Percentiles rank a stretch among this genome's conserved stretches.
Evolutionary conservation across 176 grass and related monocot species (phyloP).

Genomic region (Musa troglodytarum): DNA sequence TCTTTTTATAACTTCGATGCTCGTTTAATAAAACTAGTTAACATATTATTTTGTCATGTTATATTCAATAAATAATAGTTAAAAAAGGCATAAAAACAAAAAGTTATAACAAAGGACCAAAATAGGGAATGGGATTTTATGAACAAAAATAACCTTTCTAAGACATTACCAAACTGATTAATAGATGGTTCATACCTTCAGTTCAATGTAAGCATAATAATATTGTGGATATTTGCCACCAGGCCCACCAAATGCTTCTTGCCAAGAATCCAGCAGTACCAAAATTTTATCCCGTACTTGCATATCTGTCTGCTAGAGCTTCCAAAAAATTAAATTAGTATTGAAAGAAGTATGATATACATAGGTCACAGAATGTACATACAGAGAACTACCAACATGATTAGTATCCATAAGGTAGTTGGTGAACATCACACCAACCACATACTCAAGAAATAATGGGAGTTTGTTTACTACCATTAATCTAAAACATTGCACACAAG

Average conservation of each 20-base stretch:
- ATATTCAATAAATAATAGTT: no score
- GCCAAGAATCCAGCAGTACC: conserved; percentile 90
- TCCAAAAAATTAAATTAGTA: background rate
- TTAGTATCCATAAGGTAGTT: no score
- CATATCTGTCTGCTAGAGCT: conserved; percentile 64
- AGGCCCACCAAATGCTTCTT: conserved; percentile 98
- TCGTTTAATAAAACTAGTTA: no score
- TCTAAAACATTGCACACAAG: no score
- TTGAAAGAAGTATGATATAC: conserved; percentile 1
- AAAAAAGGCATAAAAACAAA: no score
- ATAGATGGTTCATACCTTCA: conserved; percentile 35
- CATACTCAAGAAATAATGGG: background rate
- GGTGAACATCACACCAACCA: no score
- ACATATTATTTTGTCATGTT: no score
- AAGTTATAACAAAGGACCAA: no score
- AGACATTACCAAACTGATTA: background rate
- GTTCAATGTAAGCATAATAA: conserved; percentile 83
- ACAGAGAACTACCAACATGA: background rate
- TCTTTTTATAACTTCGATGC: no score
- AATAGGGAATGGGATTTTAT: no score
- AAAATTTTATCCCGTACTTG: conserved; percentile 76
- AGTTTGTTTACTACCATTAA: no score
- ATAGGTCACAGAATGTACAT: background rate
- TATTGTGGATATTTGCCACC: conserved; percentile 74
- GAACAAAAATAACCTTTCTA: background rate